Evolutionary conservation across 805 yeast species (phyloP).

Genomic region (Kuraishia ogatae): DNA sequence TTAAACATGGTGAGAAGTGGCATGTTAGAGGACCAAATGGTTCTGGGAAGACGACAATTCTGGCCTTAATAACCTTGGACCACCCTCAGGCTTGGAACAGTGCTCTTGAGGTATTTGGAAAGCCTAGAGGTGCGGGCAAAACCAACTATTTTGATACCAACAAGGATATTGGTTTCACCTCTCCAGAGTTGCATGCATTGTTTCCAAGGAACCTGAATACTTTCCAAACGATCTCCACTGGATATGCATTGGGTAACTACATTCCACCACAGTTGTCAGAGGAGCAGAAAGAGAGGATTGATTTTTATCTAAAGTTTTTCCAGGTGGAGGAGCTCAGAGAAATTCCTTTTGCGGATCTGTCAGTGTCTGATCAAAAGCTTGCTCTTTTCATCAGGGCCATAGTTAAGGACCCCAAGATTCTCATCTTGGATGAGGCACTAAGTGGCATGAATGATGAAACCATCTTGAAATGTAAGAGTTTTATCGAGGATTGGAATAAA

Average conservation of each 20-base stretch:
- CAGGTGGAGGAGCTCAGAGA: conserved; percentile 30
- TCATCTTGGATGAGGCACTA: conserved; percentile 87
- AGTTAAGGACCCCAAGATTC: conserved; percentile 65
- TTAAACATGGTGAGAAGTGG: conserved; percentile 73
- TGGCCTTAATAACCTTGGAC: conserved; percentile 82
- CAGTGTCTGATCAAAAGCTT: conserved; percentile 71
- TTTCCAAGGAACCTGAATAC: conserved; percentile 55
- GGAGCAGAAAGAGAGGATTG: conserved; percentile 28
- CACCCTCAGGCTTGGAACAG: conserved; percentile 95
- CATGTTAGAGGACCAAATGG: conserved; percentile 88
- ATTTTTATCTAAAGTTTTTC: conserved; percentile 38
- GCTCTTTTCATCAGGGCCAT: conserved; percentile 70
- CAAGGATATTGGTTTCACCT: conserved; percentile 70
- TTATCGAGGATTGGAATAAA: conserved; percentile 39
- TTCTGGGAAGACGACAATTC: conserved; percentile 83
- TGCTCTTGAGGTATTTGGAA: conserved; percentile 53
- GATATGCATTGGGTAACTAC: conserved; percentile 62
- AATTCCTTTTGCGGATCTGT: conserved; percentile 39
- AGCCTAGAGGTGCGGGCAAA: conserved; percentile 63
- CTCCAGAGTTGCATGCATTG: conserved; percentile 91
- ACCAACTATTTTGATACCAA: conserved; percentile 75
- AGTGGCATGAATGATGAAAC: conserved; percentile 76
- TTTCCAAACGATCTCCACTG: conserved; percentile 57
- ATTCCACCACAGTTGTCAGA: conserved; percentile 34
- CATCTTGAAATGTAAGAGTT: conserved; percentile 43